A percentile compares a stretch with the other conserved stretches of the same genome.
Evolutionary conservation across 345 rosid genomes (phyloP).

Genomic region (Durio zibethinus): DNA sequence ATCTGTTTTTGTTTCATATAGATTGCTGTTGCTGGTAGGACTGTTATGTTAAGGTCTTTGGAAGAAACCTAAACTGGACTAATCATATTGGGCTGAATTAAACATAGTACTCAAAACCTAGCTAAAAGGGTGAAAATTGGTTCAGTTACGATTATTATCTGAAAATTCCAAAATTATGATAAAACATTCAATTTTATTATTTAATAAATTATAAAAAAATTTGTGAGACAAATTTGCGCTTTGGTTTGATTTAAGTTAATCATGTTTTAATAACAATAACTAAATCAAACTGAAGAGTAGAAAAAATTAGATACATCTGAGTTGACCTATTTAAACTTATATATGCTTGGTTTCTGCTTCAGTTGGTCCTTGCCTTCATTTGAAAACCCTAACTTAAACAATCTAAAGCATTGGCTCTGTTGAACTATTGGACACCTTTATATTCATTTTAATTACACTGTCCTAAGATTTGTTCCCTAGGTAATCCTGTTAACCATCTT

Average conservation of each 20-base stretch:
- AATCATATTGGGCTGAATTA: neutral
- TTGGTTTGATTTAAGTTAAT: neutral
- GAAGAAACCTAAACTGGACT: neutral
- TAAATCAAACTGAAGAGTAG: neutral
- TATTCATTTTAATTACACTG: neutral
- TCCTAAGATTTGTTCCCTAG: neutral
- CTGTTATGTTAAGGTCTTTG: neutral
- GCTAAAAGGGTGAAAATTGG: neutral
- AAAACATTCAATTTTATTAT: neutral
- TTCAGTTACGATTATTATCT: neutral
- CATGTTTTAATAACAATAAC: neutral
- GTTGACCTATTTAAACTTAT: neutral
- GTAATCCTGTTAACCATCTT: neutral
- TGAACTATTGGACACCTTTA: neutral
- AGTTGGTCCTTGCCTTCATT: neutral
- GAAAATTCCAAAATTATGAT: neutral
- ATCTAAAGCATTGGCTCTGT: neutral
- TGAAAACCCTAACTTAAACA: neutral
- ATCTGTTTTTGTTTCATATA: neutral
- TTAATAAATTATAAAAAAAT: neutral
- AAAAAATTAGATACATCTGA: neutral
- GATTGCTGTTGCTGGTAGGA: neutral
- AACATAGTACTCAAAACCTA: neutral
- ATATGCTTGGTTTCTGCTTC: neutral
- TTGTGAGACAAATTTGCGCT: neutral